Conservation (phyloP, 495 filamentous ascomycete species). For the Haplographium delicatum region DNA sequence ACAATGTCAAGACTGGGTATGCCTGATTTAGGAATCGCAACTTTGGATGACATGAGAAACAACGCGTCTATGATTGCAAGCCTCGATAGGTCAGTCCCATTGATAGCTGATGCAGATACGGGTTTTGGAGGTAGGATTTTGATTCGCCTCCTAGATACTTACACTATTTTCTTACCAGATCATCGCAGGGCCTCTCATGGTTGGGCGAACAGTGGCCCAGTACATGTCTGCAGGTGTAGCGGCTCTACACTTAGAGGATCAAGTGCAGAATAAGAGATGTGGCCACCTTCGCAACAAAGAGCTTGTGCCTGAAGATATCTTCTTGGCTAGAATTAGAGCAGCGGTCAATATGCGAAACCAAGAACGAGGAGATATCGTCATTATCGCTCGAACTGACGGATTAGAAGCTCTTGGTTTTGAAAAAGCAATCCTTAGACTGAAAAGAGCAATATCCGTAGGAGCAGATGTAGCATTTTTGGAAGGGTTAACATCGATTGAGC, state of each 20-base stretch:
- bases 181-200: constrained; percentile 58
- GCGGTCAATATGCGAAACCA: constrained; percentile 48
- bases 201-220: constrained; percentile 55
- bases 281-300: constrained; percentile 57
- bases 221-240: constrained; percentile 64
- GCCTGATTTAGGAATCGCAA: constrained; percentile 59
- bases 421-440: constrained; percentile 50
- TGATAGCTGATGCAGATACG: constrained; percentile 65
- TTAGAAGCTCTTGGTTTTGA: constrained; percentile 56
- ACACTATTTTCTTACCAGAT: too few relatives aligned
- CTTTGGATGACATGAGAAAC: constrained; percentile 55
- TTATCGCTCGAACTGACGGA: constrained; percentile 60
- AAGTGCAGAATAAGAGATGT: constrained; percentile 60
- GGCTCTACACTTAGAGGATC: constrained; percentile 67
- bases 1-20: constrained; percentile 56
- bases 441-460: constrained; percentile 51
- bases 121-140: constrained; percentile 53
- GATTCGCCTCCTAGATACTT: too few relatives aligned
- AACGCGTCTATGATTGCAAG: constrained; percentile 64
- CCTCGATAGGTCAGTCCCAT: constrained; percentile 49
- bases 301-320: constrained; percentile 48
- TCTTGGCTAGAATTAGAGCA: constrained; percentile 47
- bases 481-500: constrained; percentile 51
- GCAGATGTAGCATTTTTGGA: constrained; percentile 54
- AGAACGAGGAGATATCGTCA: constrained; percentile 43